Base-by-base conservation (phyloP, 176 grass and related monocot genomes). In the Musa beccarii region DNA sequence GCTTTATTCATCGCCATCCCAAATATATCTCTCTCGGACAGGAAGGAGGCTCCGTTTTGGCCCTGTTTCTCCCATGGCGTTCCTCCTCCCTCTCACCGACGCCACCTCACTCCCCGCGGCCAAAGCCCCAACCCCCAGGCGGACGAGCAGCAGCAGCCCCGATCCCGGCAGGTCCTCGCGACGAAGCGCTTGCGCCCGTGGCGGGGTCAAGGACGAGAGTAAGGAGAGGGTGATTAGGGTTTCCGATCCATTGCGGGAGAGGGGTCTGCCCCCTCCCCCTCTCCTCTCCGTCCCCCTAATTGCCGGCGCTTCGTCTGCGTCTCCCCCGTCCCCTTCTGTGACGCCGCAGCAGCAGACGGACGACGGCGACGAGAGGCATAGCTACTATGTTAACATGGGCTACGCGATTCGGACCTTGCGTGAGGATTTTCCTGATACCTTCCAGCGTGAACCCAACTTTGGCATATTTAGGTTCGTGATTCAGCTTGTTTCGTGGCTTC, bases 351-450 rank as follows among this genome's bases (percentile, higher is more conserved):
- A 29, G n/a, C 83, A 79, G 54, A 57, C 9, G 53, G 72, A 56
- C 63, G 51, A 59, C 59, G 87, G 81, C 9, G 90, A 91, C 72
- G 84, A 87, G 67, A 82, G 79, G 82, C 81, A 88, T 69, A 56
- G 80, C 23, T 99, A 99, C 82, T 94, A 99, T 78, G 88, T 99
- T 11, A 99, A 99, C 62, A 74, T 99, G 70, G 95, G 95, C 0
- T 94, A 99, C 71, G 95, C 95, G 5, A 94, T 99, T 84, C 88
- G 95, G 70, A 91, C 90, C 21, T 81, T 99, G 65, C 79, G 95
- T 75, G 95, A 99, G 84, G 95, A 99, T 62, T 86, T 99, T 63
- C 86, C 90, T 28, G 82, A 87, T 53, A 84, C 87, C 8, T 89
- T 99, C 73, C 78, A 65, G 68, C 85, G 89, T 28, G 95, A 91